These are phyloP conservation scores for Apiotrichum montevideense DNA, from an alignment of 1,284 basidiomycete species.

Conservation along the genomic window DNA sequence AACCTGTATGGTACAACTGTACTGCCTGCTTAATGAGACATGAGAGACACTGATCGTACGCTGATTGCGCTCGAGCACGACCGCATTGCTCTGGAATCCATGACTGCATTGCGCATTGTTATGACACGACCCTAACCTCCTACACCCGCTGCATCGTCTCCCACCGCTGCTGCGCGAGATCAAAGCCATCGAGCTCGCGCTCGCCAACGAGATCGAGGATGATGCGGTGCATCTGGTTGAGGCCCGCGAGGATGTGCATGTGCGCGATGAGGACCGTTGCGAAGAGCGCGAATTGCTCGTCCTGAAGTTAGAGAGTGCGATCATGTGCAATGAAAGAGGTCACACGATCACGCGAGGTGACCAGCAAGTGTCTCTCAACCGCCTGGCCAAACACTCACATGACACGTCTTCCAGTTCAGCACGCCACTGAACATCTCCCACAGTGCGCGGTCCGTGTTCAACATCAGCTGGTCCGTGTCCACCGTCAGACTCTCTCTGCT, in stretches of 20 bases:
- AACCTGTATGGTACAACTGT: too few species aligned
- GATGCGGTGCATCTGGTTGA: slow-evolving; percentile 35
- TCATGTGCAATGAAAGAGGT: background rate
- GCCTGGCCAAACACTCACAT: slow-evolving; percentile 12
- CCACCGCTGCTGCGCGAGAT: slow-evolving; percentile 34
- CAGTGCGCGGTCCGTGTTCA: background rate
- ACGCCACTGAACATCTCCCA: slow-evolving; percentile 7
- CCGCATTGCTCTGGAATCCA: too few species aligned
- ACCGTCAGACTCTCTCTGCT: background rate
- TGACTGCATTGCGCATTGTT: too few species aligned
- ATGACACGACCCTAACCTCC: too few species aligned
- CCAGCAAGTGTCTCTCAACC: too few species aligned
- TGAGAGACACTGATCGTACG: too few species aligned
- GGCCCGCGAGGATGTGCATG: slow-evolving; percentile 27
- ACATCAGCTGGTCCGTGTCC: background rate
- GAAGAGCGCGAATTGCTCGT: slow-evolving; percentile 41
- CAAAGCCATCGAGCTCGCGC: slow-evolving; percentile 35
- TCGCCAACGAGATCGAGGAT: slow-evolving; percentile 39
- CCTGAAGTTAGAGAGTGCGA: slow-evolving; percentile 14
- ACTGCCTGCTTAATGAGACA: too few species aligned
- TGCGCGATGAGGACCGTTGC: slow-evolving; percentile 40
- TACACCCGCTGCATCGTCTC: slow-evolving; percentile 5
- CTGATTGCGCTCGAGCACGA: too few species aligned
- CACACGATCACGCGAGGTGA: too few species aligned
- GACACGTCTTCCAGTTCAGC: slow-evolving; percentile 21